Conservation (phyloP, 306 rosid genomes). For the Prunus mira region DNA sequence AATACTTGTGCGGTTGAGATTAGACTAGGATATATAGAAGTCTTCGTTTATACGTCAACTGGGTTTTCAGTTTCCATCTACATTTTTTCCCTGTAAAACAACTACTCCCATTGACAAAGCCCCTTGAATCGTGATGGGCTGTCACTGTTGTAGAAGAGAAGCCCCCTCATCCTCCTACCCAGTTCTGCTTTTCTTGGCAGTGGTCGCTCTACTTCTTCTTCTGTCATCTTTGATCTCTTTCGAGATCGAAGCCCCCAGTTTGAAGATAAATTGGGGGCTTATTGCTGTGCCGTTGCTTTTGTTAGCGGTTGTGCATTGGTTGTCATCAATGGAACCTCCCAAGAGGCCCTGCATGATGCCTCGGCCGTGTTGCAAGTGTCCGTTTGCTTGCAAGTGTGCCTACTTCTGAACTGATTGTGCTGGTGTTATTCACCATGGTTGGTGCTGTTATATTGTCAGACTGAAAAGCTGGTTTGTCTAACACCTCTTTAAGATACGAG, state of each 20-base stretch:
- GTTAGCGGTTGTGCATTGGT: constrained; percentile 37
- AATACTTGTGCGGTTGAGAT: constrained; percentile 34
- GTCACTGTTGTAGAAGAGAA: constrained; percentile 37
- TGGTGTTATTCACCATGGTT: background rate
- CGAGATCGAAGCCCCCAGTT: constrained; percentile 15
- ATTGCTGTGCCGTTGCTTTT: constrained; percentile 36
- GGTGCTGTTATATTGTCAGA: background rate
- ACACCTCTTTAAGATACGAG: background rate
- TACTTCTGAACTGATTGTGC: constrained; percentile 12
- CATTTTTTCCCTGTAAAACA: background rate
- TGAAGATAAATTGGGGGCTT: constrained; percentile 41
- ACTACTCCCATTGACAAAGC: constrained; percentile 1
- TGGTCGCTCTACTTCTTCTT: constrained; percentile 31
- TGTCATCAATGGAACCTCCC: constrained; percentile 37
- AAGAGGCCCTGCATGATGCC: constrained; percentile 13
- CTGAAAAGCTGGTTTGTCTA: constrained; percentile 1
- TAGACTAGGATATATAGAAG: background rate
- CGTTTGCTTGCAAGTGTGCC: constrained; percentile 45
- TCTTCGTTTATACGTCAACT: constrained; percentile 9
- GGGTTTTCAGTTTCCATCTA: background rate
- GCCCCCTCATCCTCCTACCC: constrained; percentile 27
- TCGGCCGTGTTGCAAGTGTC: constrained; percentile 28
- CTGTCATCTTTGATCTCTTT: constrained; percentile 21
- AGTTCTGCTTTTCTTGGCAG: constrained; percentile 50
- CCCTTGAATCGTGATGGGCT: constrained; percentile 38